phyloP scores from a whole-genome alignment of 805 yeast species.

The Wickerhamomyces kurtzmanii region DNA sequence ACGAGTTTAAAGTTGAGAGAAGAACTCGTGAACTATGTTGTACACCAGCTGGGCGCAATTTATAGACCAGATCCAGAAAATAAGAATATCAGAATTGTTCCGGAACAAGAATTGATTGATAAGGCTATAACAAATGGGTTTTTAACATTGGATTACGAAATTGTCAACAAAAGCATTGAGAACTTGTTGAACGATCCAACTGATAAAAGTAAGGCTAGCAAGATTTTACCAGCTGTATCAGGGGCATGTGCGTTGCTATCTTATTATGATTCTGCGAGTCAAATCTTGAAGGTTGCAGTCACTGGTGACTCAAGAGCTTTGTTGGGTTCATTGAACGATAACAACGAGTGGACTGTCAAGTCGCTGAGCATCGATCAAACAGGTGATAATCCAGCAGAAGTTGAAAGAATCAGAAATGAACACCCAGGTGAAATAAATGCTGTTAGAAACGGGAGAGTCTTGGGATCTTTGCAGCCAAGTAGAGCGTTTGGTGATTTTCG shows the following conservation, averaged over 20 bases:
- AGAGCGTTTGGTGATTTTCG: slow-evolving; percentile 97
- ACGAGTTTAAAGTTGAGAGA: slow-evolving; percentile 83
- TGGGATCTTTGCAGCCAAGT: slow-evolving; percentile 91
- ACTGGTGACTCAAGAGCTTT: slow-evolving; percentile 95
- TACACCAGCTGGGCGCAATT: slow-evolving; percentile 60
- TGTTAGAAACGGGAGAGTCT: slow-evolving; percentile 76
- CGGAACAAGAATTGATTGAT: slow-evolving; percentile 62
- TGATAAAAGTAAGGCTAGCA: slow-evolving; percentile 40
- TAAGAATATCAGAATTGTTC: slow-evolving; percentile 43
- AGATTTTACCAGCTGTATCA: slow-evolving; percentile 85
- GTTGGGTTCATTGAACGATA: slow-evolving; percentile 57
- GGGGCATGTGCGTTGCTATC: slow-evolving; percentile 92
- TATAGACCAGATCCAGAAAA: slow-evolving; percentile 42
- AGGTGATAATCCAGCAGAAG: slow-evolving; percentile 85
- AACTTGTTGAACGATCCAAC: slow-evolving; percentile 59
- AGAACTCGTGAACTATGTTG: slow-evolving; percentile 66
- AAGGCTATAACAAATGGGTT: slow-evolving; percentile 77
- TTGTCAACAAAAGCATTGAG: slow-evolving; percentile 67
- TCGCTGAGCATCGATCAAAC: slow-evolving; percentile 90
- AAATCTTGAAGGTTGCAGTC: slow-evolving; percentile 77
- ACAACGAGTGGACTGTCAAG: slow-evolving; percentile 77
- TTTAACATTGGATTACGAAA: slow-evolving; percentile 73
- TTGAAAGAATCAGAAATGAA: slow-evolving; percentile 68
- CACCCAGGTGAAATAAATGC: slow-evolving; percentile 84
- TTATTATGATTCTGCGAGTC: slow-evolving; percentile 71